Evolutionary conservation across 495 filamentous ascomycete species (phyloP), one percentile per base, ranked within the genome.

Genomic region (Ascobolus immersus): DNA sequence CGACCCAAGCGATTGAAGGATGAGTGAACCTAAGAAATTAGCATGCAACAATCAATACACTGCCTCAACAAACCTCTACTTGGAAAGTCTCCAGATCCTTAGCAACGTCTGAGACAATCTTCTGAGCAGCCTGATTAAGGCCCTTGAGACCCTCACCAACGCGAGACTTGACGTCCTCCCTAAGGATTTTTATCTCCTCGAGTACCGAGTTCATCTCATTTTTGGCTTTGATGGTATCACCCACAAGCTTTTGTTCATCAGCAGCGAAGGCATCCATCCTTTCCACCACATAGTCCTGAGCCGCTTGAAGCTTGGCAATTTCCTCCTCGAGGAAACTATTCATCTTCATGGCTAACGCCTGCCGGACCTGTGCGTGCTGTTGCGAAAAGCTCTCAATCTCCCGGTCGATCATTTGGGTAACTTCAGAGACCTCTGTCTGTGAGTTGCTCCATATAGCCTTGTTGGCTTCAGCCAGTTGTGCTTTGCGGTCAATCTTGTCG

Each of bases 1-100:
- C 67, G 71, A n/a, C 80, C 80, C 2, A 94, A 62, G n/a, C 65
- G 66, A 42, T 69, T 73, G 53, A 90, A 94, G 1, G 89, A 94
- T 6, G 58, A 44, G 43, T 91, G 77, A 25, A 96, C 61, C 59
- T 72, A 37, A 17, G 18, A n/a, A 7, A 17, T 35, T 17, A 5
- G 37, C 57, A 37, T 57, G 47, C 18, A 34, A 33, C 23, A 21
- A 21, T 25, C 2, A 25, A 17, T 29, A 28, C 31, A 34, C 20
- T 11, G 2, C 12, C 18, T 38, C 13, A 17, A 38, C 52, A 35
- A 55, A 68, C 64, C 52, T 81, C 71, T 35, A 56, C 65, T 42
- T 92, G 78, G 37, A 93, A 92, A 13, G 62, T 62, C 6, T 68
- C 60, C 22, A 94, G 61, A 50, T 94, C 84, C 33, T 64, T 71